Evolutionary conservation across 1,284 basidiomycete genomes (phyloP).

Genomic region (Marasmius sp.): DNA sequence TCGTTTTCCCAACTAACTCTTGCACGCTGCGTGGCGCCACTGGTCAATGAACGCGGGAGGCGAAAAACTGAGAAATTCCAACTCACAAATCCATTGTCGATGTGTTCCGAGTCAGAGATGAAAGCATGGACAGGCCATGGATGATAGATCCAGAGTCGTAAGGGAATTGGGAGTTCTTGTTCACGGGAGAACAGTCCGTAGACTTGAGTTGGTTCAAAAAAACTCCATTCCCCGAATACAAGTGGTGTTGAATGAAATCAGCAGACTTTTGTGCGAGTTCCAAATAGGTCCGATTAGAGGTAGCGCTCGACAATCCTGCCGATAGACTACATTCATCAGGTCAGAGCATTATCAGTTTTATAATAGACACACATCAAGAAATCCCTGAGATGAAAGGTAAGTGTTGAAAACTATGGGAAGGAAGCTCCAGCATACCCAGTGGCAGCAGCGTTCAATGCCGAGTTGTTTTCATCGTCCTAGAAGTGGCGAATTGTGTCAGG

Average conservation of each 20-base stretch:
- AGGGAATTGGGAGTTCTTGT: too few species aligned
- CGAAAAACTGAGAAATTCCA: too few species aligned
- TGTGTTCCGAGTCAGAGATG: too few species aligned
- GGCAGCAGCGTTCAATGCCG: neutral
- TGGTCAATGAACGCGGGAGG: too few species aligned
- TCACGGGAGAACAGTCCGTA: neutral
- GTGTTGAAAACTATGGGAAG: neutral
- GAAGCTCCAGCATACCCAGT: neutral
- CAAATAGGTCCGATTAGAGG: neutral
- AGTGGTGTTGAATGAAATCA: neutral
- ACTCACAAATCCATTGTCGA: too few species aligned
- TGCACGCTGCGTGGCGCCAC: too few species aligned
- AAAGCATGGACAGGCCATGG: too few species aligned
- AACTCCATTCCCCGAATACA: neutral
- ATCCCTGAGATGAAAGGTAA: neutral
- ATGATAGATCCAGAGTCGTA: too few species aligned
- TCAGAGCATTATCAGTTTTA: neutral
- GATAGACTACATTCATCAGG: neutral
- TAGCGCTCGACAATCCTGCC: neutral
- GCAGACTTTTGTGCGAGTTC: neutral
- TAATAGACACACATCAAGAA: neutral
- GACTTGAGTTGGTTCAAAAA: neutral
- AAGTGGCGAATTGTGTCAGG: neutral
- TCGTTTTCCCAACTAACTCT: too few species aligned
- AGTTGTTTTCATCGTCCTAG: neutral